Conservation (phyloP, 1,284 basidiomycete species). For the Heterobasidion irregulare region DNA sequence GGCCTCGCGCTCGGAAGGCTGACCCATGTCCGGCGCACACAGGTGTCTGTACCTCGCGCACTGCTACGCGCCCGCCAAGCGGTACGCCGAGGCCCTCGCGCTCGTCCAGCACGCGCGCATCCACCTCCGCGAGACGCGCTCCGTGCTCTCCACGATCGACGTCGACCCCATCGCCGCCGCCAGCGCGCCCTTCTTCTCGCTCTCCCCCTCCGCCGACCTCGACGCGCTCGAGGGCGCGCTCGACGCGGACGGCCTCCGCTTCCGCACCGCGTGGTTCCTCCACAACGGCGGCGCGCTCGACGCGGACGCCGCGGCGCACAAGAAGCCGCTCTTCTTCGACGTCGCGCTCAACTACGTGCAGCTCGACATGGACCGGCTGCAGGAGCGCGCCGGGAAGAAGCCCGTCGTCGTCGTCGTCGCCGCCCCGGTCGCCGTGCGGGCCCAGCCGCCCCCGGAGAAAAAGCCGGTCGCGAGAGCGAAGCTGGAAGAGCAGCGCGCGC, state of each 20-base stretch:
- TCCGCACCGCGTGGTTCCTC: conserved; percentile 77
- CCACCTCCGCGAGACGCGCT: conserved; percentile 61
- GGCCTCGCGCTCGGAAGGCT: not conserved
- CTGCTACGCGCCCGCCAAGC: conserved; percentile 61
- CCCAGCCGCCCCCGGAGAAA: conserved; percentile 19
- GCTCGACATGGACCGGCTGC: conserved; percentile 72
- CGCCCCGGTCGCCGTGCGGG: conserved; percentile 12
- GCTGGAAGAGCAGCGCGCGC: conserved; percentile 27
- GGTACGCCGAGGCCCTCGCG: conserved; percentile 62
- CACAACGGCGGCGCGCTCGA: conserved; percentile 57
- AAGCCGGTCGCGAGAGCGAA: conserved; percentile 20
- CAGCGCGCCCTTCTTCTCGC: conserved; percentile 45
- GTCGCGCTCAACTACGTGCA: conserved; percentile 91
- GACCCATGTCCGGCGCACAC: not conserved
- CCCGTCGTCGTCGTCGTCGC: conserved; percentile 7
- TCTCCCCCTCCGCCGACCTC: conserved; percentile 31
- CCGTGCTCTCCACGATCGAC: conserved; percentile 30
- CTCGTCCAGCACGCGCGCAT: conserved; percentile 63
- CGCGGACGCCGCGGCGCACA: conserved; percentile 38
- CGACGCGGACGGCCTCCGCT: conserved; percentile 37
- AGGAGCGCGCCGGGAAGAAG: conserved; percentile 62
- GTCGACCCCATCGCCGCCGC: conserved; percentile 35
- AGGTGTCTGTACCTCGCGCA: conserved; percentile 67
- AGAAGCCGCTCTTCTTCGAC: conserved; percentile 88
- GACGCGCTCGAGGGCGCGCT: conserved; percentile 44